Evolutionary conservation across 1,284 basidiomycete genomes (phyloP), one percentile per base, ranked within the genome.

Genomic region (Ganoderma sp.): DNA sequence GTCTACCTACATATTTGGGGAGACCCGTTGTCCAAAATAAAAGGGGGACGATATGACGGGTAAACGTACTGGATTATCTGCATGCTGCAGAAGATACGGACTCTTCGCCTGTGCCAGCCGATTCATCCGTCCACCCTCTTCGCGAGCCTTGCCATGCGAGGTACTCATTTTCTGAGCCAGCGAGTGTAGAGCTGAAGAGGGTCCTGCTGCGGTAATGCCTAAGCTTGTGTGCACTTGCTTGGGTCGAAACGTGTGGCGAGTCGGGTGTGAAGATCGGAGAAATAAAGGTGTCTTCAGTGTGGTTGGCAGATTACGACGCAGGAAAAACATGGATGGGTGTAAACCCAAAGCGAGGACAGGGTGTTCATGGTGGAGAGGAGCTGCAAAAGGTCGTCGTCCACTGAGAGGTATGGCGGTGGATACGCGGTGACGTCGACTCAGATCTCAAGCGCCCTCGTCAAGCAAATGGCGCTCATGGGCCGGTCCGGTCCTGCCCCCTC

Each of bases 81-180:
- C 79, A 71, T 84, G 83, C 68, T 84, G 83, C 15, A 84, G 73
- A 6, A 84, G 75, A 69, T 84, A 84, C 0, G 83, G 83, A 15
- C 81, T 82, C 68, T 81, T 83, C 48, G 81, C 78, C 3, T 78
- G 73, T 2, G 75, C 74, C n/a, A 84, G 68, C 2, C 79, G 75
- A 69, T 84, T 84, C 60, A 45, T 22, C 17, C 66, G 54, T 25
- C 32, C 37, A 15, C 14, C 15, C 15, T 15, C 43, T 15, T 52
- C 48, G 5, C 22, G 48, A 25, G 22, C 22, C 22, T 25, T 52
- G 12, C n/a, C 41, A 12, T 57, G 43, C 1, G 34, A 14, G 32
- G 42, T 52, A 34, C 67, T 66, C 67, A 68, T 68, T 14, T 32
- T 56, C 54, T 19, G 19, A 15, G 10, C 28, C 15, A 28, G 19